These are phyloP conservation scores for Epichloe typhina DNA, from an alignment of 2,329 filamentous ascomycete species.

Conservation along the genomic window DNA sequence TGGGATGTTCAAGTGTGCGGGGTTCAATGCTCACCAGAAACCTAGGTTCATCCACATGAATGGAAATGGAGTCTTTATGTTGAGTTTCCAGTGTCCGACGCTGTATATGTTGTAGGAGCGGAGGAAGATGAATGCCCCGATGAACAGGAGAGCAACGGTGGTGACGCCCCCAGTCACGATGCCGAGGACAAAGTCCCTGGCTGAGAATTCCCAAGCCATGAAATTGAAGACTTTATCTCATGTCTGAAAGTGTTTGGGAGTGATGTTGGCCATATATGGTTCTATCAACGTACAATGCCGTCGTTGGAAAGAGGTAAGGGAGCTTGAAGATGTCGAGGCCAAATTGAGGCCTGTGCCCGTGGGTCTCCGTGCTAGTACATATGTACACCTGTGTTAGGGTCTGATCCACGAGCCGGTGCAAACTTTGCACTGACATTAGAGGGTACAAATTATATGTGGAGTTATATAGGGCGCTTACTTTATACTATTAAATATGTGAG, in stretches of 20 bases:
- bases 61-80: constrained; percentile 29
- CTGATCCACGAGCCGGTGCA: too few species aligned
- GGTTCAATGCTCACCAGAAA: constrained; percentile 34
- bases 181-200: constrained; percentile 16
- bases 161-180: constrained; percentile 15
- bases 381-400: too few species aligned
- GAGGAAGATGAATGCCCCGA: constrained; percentile 10
- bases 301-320: too few species aligned
- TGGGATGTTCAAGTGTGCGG: not conserved
- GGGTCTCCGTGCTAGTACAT: too few species aligned
- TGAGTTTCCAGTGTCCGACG: constrained; percentile 42
- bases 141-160: constrained; percentile 7
- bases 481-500: too few species aligned
- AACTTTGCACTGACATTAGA: too few species aligned
- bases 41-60: constrained; percentile 55
- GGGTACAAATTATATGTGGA: too few species aligned
- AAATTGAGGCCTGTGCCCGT: too few species aligned
- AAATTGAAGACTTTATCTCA: not conserved
- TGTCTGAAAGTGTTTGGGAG: not conserved
- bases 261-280: too few species aligned
- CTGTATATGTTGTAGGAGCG: constrained; percentile 27
- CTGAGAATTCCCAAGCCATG: constrained; percentile 3
- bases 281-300: too few species aligned
- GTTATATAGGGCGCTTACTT: too few species aligned
- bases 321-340: too few species aligned